Base-by-base conservation (phyloP, 108 stramenopile genomes). In the Epipyxis sp. region DNA sequence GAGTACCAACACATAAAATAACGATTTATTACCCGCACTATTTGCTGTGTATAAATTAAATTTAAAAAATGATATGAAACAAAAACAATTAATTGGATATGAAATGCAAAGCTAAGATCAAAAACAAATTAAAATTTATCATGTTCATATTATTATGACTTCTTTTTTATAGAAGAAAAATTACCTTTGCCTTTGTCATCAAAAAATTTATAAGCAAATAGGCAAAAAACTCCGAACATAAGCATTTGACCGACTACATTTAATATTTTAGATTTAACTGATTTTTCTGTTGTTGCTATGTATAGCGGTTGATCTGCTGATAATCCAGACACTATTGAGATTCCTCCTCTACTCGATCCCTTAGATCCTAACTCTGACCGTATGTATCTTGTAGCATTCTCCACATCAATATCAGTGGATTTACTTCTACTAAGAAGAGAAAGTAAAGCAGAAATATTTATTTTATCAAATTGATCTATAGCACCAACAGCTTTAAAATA, bases 401-500 rank as follows among this genome's bases (percentile, higher is more conserved):
- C 76, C 10, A 41, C 80, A 0, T 3, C 43, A 3, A 27, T 37
- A 42, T 25, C 61, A 1, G 16, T 25, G 40, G 42, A 16, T 35
- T 32, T 74, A 1, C n/a, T 40, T 61, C 6, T 20, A 50, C 13
- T 50, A 20, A 20, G 20, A 50, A 50, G 46, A 50, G 46, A 6
- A 13, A 76, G 1, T 1, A 83, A 6, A 27, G 42, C 76, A 10
- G 32, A 46, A 3, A 83, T 76, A 37, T 79, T 58, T 42, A 59
- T 44, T 27, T 16, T 30, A 59, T 83, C 78, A 1, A 83, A 44
- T 43, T 40, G 46, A 25, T 79, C 82, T 37, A 76, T 80, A 32
- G 42, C 57, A 34, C 54, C 82, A 29, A 83, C 44, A 6, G 82
- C 82, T 43, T 78, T 79, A 42, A 83, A 44, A 59, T 83, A 83